A percentile compares a stretch with the other conserved stretches of the same genome.
These are phyloP conservation scores for Phanerodontia chrysosporium DNA, from an alignment of 768 basidiomycete species.

Conservation along the genomic window DNA sequence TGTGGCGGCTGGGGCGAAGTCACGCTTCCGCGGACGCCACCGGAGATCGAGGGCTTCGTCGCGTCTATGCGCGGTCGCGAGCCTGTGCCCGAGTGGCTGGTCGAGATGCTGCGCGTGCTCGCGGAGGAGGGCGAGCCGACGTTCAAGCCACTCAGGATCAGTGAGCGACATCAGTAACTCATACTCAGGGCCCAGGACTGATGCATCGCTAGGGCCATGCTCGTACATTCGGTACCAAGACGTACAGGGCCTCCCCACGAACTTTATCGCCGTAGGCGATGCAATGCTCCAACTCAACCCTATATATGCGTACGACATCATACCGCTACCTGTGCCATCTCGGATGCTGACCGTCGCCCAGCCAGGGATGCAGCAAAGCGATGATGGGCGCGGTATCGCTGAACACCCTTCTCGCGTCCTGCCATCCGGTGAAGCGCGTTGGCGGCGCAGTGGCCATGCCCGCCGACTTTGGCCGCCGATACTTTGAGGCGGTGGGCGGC, in stretches of 20 bases:
- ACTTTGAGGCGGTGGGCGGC: conserved; percentile 7
- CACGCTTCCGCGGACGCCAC: conserved; percentile 5
- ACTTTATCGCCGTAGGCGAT: conserved; percentile 12
- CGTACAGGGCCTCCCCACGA: conserved; percentile 2
- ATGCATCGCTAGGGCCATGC: conserved; percentile 7
- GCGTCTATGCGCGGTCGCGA: conserved; percentile 3
- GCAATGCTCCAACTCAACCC: conserved; percentile 12
- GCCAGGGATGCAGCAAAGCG: conserved; percentile 15
- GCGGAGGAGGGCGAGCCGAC: conserved; percentile 3
- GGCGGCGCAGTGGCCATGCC: not conserved
- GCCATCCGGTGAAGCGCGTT: not conserved
- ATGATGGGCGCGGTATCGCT: conserved; percentile 15
- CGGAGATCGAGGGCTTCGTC: conserved; percentile 7
- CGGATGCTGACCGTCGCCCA: not conserved
- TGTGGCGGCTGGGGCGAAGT: conserved; percentile 16
- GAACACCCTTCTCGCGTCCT: conserved; percentile 6
- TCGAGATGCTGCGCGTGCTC: conserved; percentile 4
- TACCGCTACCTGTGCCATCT: not conserved
- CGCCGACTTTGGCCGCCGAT: conserved; percentile 1
- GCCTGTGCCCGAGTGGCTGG: conserved; percentile 7
- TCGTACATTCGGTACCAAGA: conserved; percentile 15
- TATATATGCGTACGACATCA: conserved; percentile 11
- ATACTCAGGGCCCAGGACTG: no score
- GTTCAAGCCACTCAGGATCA: conserved; percentile 14
- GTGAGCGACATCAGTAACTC: not conserved